Base-by-base conservation (phyloP, 2,329 filamentous ascomycete species). In the Phoma sp. region DNA sequence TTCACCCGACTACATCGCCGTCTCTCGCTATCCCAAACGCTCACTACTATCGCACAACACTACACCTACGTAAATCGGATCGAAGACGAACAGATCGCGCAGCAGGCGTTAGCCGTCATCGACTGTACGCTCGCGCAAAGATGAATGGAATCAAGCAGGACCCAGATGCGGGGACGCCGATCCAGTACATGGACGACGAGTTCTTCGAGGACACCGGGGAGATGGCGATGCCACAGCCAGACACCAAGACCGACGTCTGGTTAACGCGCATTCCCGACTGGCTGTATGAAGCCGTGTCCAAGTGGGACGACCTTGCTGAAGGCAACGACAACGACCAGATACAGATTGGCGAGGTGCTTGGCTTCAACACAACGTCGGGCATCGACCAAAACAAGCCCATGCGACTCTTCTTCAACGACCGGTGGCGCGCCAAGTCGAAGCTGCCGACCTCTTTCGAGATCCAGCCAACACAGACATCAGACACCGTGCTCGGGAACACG, bases 381-480 rank as follows among this genome's bases (percentile, higher is more conserved):
- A 67, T 72, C 45, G 62, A 64, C 49, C 66, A 69, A 44, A 57
- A 61, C 24, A 60, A 63, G 43, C 69, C 88, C 73, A 89, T 96
- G 71, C 83, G 83, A 63, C 72, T 88, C 78, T 84, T 92, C 59
- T 82, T 96, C 38, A 80, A 83, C 67, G 82, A 82, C 21, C 82
- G 86, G 46, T 80, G 88, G 45, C 80, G 84, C 7, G 82, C 86
- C 60, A 92, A 96, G 72, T 84, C 88, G 64, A 78, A 83, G 5
- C 82, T 97, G n/a, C 92, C 93, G 10, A 91, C 91, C 70, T 92
- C 96, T 70, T 99, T 97, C 77, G 85, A 91, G 63, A 79, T 98
- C 54, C 87, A 92, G 41, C 82, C 92, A 41, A 56, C 65, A 17
- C 36, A 58, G 12, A 58, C 60, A 1, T 87, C 84, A 22, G 84